Base-by-base conservation (phyloP, 768 basidiomycete species). In the Lentinula boryana region DNA sequence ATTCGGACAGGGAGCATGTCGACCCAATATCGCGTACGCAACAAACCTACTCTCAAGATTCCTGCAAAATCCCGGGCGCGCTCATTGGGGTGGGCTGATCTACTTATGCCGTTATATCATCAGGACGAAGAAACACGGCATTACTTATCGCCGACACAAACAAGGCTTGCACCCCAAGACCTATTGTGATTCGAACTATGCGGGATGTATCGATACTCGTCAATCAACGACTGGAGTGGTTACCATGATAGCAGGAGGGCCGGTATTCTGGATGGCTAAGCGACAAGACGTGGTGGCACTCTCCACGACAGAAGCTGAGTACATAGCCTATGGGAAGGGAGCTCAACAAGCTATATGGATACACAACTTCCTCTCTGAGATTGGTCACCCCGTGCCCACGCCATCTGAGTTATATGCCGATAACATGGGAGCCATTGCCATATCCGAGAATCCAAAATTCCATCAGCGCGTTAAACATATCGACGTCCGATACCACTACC, bases 381-480 rank as follows among this genome's bases (percentile, higher is more conserved):
- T 53, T 7, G 32, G 32, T 7, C 51, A 53, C 31, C 6, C 4
- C 7, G 7, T 7, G 16, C 23, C 53, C 16, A 7, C 33, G 4
- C 53, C 53, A 5, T 32, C 35, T 16, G 18, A 32, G 7, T 13
- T 55, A 13, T 21, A 36, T 33, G 53, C 31, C 56, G 71, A 77
- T 62, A 77, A 77, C 59, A 65, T 70, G 41, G n/a, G 21, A 4
- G 16, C 18, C 1, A 72, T 41, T 65, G 8, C 40, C 3, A 41
- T 41, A 4, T 41, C 40, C 15, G 40, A 41, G 15, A 41, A 41
- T 41, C 40, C 67, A 7, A 51, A 62, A 12, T 66, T 63, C 57
- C 73, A 76, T 58, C 53, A 66, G 9, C 55, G 71, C 16, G 61
- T 71, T 6, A 75, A 76, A 60, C 77, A 77, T 64, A 77, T 77